Evolutionary conservation across 108 stramenopile species (phyloP).

Genomic region (Cyclotella cryptica): DNA sequence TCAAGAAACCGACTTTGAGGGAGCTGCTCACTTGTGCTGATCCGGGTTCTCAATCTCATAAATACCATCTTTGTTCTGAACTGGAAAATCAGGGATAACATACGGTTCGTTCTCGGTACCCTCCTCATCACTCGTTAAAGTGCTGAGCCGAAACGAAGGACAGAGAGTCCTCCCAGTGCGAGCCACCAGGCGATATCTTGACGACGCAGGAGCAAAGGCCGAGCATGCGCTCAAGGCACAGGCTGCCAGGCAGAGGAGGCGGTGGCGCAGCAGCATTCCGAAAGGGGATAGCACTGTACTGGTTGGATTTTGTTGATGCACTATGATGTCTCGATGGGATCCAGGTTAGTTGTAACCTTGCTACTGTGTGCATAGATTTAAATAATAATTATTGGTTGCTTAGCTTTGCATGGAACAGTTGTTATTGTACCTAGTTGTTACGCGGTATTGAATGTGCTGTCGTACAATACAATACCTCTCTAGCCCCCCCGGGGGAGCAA

Average conservation of each 20-base stretch:
- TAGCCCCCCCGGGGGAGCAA: no score
- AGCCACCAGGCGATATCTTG: not conserved
- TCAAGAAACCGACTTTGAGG: not conserved
- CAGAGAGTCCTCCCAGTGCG: not conserved
- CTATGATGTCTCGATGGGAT: no score
- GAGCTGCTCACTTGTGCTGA: slow-evolving; percentile 48
- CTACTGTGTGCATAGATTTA: no score
- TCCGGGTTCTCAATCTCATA: slow-evolving; percentile 50
- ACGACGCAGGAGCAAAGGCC: slow-evolving; percentile 21
- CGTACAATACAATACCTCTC: no score
- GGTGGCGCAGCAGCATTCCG: slow-evolving; percentile 26
- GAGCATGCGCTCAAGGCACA: slow-evolving; percentile 6
- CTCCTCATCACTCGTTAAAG: slow-evolving; percentile 40
- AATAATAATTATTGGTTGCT: no score
- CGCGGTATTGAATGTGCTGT: no score
- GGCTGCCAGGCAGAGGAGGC: slow-evolving; percentile 24
- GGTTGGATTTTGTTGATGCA: no score
- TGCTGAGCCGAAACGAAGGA: slow-evolving; percentile 21
- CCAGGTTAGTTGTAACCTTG: no score
- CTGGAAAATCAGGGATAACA: slow-evolving; percentile 41
- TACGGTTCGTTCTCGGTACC: slow-evolving; percentile 4
- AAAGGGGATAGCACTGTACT: not conserved
- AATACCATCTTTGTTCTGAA: slow-evolving; percentile 32
- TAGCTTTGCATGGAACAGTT: no score
- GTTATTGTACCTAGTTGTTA: no score